Conservation (phyloP, 148 eudicot species). For the Polygonum aviculare region DNA sequence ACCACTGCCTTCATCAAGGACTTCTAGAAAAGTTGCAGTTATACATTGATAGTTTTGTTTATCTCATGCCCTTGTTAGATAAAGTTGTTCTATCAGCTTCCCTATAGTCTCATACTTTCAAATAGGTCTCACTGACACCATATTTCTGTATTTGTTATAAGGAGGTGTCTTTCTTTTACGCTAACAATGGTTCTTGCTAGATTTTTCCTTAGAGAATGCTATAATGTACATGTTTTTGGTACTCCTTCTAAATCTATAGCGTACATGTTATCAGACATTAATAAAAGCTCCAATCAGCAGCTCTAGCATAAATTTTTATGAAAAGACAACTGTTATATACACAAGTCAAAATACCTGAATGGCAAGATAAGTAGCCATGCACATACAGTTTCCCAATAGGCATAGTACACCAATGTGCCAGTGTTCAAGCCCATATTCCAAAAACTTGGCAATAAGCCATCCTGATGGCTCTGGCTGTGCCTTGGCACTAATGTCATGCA, state of each 20-base stretch:
- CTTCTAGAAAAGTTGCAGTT: background rate
- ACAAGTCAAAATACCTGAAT: constrained; percentile 53
- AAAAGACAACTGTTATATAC: background rate
- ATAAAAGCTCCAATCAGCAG: background rate
- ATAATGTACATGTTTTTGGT: background rate
- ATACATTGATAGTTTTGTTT: background rate
- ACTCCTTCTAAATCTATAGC: background rate
- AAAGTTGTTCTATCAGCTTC: background rate
- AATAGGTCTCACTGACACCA: background rate
- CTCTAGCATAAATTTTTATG: background rate
- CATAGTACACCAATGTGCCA: constrained; percentile 89
- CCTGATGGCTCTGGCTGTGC: constrained; percentile 84
- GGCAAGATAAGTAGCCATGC: constrained; percentile 89
- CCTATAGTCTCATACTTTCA: background rate
- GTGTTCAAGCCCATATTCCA: constrained; percentile 54
- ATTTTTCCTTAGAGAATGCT: background rate
- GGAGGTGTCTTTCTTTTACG: background rate
- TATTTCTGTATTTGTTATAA: background rate
- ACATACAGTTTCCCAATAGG: constrained; percentile 87
- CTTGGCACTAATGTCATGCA: constrained; percentile 51
- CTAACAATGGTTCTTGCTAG: background rate
- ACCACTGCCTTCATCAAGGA: background rate
- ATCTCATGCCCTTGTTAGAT: background rate
- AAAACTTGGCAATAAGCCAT: constrained; percentile 48
- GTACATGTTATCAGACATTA: background rate